phyloP scores from a whole-genome alignment of 78 protist species.

The Dictyostelium firmibasis region DNA sequence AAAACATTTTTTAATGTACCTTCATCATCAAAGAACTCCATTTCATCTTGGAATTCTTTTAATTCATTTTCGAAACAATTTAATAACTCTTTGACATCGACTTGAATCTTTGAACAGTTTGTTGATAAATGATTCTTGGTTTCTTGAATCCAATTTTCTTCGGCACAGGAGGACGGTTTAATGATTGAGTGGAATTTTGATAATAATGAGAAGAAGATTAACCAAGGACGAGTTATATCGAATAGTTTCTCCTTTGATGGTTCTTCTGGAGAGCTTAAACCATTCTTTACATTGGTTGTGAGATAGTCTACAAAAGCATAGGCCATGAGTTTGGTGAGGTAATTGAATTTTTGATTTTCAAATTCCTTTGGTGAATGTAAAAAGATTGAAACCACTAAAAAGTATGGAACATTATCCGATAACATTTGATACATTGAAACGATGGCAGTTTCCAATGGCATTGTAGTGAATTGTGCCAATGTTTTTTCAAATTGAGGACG shows the following conservation, averaged over 20 bases:
- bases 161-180: background rate
- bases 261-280: background rate
- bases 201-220: constrained; percentile 15
- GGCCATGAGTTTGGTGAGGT: background rate
- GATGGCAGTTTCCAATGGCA: constrained; percentile 4
- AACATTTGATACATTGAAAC: background rate
- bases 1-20: constrained; percentile 14
- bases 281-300: background rate
- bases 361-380: constrained; percentile 48
- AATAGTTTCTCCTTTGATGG: constrained; percentile 5
- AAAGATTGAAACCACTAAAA: constrained; percentile 18
- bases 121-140: background rate
- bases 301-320: constrained; percentile 24
- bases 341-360: constrained; percentile 13
- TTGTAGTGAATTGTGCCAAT: background rate
- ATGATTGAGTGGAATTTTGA: constrained; percentile 6
- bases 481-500: constrained; percentile 66
- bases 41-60: background rate
- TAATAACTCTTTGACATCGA: constrained; percentile 17
- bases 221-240: constrained; percentile 28
- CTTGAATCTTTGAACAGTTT: constrained; percentile 12
- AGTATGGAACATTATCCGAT: constrained; percentile 62
- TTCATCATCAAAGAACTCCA: constrained; percentile 60
- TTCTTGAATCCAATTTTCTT: constrained; percentile 17
- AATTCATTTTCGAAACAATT: constrained; percentile 26